phyloP scores from a whole-genome alignment of 1,284 basidiomycete species.

The Cystodermella granulosa region DNA sequence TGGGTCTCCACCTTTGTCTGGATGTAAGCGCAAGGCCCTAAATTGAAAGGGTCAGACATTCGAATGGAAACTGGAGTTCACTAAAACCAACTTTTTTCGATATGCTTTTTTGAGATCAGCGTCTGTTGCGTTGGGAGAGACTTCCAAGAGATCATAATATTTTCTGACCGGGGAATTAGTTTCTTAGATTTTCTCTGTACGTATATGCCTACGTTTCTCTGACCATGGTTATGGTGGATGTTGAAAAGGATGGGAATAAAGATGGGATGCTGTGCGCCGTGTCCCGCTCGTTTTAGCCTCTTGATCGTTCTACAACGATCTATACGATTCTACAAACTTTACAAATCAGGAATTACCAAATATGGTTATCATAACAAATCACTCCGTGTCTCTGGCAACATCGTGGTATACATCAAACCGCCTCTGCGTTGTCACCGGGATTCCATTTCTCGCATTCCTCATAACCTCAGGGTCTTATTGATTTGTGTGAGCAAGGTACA shows the following conservation, averaged over 20 bases:
- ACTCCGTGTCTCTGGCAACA: slow-evolving; percentile 46
- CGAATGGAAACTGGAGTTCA: slow-evolving; percentile 3
- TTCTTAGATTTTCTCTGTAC: too few relatives aligned
- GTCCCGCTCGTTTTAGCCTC: slow-evolving; percentile 16
- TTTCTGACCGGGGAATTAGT: too few relatives aligned
- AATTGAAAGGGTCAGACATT: slow-evolving; percentile 12
- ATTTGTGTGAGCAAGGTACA: slow-evolving; percentile 2
- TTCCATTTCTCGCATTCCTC: slow-evolving; percentile 67
- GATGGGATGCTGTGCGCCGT: slow-evolving; percentile 18
- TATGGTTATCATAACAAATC: slow-evolving; percentile 3
- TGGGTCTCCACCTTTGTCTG: slow-evolving; percentile 95
- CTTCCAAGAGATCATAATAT: slow-evolving; percentile 86
- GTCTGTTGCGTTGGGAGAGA: slow-evolving; percentile 70
- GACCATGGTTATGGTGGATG: slow-evolving; percentile 48
- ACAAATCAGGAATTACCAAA: slow-evolving; percentile 33
- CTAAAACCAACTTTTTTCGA: slow-evolving; percentile 71
- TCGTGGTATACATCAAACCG: slow-evolving; percentile 90
- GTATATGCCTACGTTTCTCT: slow-evolving; percentile 65
- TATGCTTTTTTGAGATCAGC: slow-evolving; percentile 91
- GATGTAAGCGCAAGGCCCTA: slow-evolving; percentile 86
- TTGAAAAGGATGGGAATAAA: slow-evolving; percentile 17
- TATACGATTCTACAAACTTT: slow-evolving; percentile 36
- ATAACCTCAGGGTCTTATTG: slow-evolving; percentile 66
- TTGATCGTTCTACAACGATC: slow-evolving; percentile 45
- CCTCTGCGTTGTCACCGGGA: slow-evolving; percentile 83